Conservation (phyloP, 129 eudicot species). For the Cynara cardunculus region DNA sequence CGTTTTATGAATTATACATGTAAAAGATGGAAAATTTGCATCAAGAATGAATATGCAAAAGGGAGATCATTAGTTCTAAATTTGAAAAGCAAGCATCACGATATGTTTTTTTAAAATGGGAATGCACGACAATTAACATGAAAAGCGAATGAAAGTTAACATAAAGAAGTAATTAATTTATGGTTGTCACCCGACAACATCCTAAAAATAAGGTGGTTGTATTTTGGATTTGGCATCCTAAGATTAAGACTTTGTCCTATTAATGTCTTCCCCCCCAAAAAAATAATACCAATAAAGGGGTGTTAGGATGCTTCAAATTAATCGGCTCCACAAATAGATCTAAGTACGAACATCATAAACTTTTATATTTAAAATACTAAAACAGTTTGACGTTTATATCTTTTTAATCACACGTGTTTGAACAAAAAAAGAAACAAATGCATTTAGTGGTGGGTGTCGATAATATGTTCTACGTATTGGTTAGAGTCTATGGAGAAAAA, state of each 20-base stretch:
- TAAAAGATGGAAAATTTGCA: no score
- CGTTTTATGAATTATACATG: no score
- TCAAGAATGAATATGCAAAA: background rate
- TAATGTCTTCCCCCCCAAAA: background rate
- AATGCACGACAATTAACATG: background rate
- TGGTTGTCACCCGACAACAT: background rate
- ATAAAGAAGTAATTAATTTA: conserved; percentile 1
- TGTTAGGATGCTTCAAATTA: background rate
- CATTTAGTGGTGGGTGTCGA: background rate
- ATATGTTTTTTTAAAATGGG: background rate
- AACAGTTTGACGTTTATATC: background rate
- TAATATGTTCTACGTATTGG: background rate
- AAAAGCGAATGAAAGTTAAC: background rate
- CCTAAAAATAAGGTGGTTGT: background rate
- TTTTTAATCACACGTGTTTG: background rate
- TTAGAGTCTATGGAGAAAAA: background rate
- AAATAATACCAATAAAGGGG: background rate
- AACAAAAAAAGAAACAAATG: background rate
- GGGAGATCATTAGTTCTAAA: background rate
- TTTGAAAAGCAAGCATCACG: background rate
- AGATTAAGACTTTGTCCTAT: background rate
- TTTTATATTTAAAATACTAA: background rate
- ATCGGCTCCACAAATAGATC: background rate
- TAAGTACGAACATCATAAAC: background rate
- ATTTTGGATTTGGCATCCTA: background rate